phyloP scores from a whole-genome alignment of 768 basidiomycete genomes.

The Xerocomus spinulosus region DNA sequence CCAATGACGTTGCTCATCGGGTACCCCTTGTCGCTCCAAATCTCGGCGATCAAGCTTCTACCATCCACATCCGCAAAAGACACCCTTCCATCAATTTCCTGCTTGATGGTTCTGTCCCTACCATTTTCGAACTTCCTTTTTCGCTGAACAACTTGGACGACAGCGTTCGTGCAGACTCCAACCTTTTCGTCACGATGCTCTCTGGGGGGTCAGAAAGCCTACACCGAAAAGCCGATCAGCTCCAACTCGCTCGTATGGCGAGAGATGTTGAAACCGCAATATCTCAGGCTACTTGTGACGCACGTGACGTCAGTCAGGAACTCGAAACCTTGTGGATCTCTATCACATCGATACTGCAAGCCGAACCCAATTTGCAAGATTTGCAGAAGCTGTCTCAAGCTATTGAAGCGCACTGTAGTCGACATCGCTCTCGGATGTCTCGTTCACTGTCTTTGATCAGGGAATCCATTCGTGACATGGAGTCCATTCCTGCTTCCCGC shows the following conservation, averaged over 20 bases:
- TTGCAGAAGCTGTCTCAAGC: slow-evolving; percentile 36
- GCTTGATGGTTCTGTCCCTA: slow-evolving; percentile 31
- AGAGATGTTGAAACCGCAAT: slow-evolving; percentile 47
- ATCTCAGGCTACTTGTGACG: slow-evolving; percentile 32
- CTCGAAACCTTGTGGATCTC: slow-evolving; percentile 37
- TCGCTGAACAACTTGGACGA: slow-evolving; percentile 58
- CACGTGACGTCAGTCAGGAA: slow-evolving; percentile 38
- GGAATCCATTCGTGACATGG: slow-evolving; percentile 53
- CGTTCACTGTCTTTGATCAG: slow-evolving; percentile 52
- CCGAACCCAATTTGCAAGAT: slow-evolving; percentile 28
- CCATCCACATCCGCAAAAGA: slow-evolving; percentile 30
- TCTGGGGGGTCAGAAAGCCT: slow-evolving; percentile 50
- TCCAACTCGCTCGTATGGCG: slow-evolving; percentile 51
- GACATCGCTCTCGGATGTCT: slow-evolving; percentile 36
- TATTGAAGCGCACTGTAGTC: slow-evolving; percentile 33
- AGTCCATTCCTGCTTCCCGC: slow-evolving; percentile 39
- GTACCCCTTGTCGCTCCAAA: slow-evolving; percentile 53
- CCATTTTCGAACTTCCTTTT: slow-evolving; percentile 45
- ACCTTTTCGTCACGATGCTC: slow-evolving; percentile 62
- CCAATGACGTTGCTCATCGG: slow-evolving; percentile 44
- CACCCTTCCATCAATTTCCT: slow-evolving; percentile 34
- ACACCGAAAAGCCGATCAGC: slow-evolving; percentile 41
- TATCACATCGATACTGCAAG: slow-evolving; percentile 27
- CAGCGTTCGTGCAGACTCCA: slow-evolving; percentile 62
- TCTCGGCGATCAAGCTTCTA: slow-evolving; percentile 7